Percentiles rank a stretch among this genome's conserved stretches.
These are phyloP conservation scores for Neofusicoccum umdonicola DNA, from an alignment of 2,329 filamentous ascomycete species.

Conservation along the genomic window DNA sequence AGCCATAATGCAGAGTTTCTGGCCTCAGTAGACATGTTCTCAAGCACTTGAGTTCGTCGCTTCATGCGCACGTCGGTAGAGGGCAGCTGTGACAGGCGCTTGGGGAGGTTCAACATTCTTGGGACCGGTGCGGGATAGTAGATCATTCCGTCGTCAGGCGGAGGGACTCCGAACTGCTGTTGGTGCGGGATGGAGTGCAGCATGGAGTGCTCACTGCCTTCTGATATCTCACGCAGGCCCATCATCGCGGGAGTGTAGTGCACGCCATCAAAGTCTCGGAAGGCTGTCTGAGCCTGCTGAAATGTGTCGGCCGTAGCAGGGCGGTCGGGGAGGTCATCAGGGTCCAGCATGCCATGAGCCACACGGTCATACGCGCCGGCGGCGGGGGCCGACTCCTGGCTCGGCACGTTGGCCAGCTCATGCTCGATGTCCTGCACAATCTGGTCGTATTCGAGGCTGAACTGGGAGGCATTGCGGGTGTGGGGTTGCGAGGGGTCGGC, in stretches of 20 bases:
- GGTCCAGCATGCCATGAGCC: conserved; percentile 11
- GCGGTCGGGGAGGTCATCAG: conserved; percentile 38
- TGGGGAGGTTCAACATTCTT: conserved; percentile 87
- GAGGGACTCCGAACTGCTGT: conserved; percentile 39
- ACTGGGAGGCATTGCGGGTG: conserved; percentile 20
- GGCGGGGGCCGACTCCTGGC: conserved; percentile 13
- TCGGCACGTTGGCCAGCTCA: conserved; percentile 20
- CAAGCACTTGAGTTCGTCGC: conserved; percentile 71
- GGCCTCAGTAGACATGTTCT: conserved; percentile 57
- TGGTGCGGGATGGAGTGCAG: conserved; percentile 41
- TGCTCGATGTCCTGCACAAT: conserved; percentile 35
- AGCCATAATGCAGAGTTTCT: conserved; percentile 53
- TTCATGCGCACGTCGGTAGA: conserved; percentile 63
- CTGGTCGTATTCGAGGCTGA: conserved; percentile 36
- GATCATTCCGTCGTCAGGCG: conserved; percentile 76
- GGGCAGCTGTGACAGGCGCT: conserved; percentile 75
- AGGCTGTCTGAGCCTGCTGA: conserved; percentile 65
- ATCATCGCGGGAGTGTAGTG: conserved; percentile 60
- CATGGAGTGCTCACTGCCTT: conserved; percentile 38
- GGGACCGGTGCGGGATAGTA: conserved; percentile 96
- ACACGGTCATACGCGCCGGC: neutral
- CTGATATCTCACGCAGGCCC: conserved; percentile 20
- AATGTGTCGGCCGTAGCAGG: conserved; percentile 59
- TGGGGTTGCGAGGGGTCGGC: neutral
- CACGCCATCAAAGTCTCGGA: conserved; percentile 78